A percentile compares a stretch with the other conserved stretches of the same genome.
Evolutionary conservation across 495 filamentous ascomycete species (phyloP).

Genomic region (Cercophora scortea): DNA sequence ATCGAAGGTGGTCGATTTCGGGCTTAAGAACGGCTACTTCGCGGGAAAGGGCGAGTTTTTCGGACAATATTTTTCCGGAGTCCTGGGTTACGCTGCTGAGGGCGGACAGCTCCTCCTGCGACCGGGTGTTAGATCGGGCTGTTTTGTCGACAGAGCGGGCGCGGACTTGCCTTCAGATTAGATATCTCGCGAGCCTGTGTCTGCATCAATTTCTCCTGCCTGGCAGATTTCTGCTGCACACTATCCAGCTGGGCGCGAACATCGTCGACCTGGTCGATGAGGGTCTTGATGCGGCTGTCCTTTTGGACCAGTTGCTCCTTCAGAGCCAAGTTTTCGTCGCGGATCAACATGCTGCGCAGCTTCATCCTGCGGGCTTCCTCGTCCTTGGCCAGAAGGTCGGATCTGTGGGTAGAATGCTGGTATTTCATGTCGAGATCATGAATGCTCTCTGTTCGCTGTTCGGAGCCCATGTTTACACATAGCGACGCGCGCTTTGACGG

Average conservation of each 20-base stretch:
- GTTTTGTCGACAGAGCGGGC: conserved; percentile 3
- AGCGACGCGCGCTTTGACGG: conserved; percentile 24
- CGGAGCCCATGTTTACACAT: conserved; percentile 20
- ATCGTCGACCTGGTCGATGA: conserved; percentile 50
- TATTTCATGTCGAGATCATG: conserved; percentile 59
- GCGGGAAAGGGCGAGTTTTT: conserved; percentile 66
- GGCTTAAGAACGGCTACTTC: conserved; percentile 64
- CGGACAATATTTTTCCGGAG: conserved; percentile 61
- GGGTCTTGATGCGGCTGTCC: conserved; percentile 51
- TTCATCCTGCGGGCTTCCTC: conserved; percentile 60
- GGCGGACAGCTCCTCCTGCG: conserved; percentile 60
- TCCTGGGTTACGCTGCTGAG: conserved; percentile 55
- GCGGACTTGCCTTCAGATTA: conserved; percentile 52
- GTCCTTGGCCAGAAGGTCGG: conserved; percentile 54
- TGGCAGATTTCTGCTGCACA: conserved; percentile 45
- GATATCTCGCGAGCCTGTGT: conserved; percentile 55
- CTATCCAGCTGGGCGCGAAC: conserved; percentile 49
- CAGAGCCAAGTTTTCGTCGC: conserved; percentile 53
- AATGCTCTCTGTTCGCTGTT: conserved; percentile 26
- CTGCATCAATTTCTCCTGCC: conserved; percentile 48
- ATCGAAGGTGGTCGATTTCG: conserved; percentile 69
- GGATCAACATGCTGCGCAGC: conserved; percentile 57
- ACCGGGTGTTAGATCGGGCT: background rate
- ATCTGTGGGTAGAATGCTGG: conserved; percentile 46
- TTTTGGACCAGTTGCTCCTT: conserved; percentile 30